Conservation (phyloP, 2,329 filamentous ascomycete genomes). For the Penicillium hordei region DNA sequence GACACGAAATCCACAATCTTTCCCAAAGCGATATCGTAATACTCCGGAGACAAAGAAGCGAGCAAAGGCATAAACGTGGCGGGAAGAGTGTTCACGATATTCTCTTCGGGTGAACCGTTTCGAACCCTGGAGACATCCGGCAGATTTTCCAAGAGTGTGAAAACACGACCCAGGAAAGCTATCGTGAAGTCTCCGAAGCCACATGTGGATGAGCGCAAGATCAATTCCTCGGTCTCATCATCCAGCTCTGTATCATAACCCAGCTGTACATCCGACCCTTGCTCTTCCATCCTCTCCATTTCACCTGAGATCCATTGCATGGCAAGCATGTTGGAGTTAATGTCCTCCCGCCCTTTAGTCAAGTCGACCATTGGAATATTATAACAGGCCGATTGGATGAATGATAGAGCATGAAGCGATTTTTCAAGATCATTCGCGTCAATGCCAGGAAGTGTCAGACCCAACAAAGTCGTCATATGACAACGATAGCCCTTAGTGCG, state of each 20-base stretch:
- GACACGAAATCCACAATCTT: slow-evolving; percentile 91
- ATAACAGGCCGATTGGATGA: slow-evolving; percentile 93
- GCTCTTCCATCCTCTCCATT: slow-evolving; percentile 88
- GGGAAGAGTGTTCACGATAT: slow-evolving; percentile 91
- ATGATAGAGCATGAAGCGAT: slow-evolving; percentile 89
- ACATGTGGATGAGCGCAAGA: slow-evolving; percentile 89
- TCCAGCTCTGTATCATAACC: slow-evolving; percentile 79
- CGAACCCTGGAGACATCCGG: slow-evolving; percentile 86
- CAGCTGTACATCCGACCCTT: slow-evolving; percentile 80
- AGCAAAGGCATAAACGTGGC: slow-evolving; percentile 89
- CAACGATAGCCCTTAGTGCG: slow-evolving; percentile 94
- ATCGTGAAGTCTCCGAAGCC: slow-evolving; percentile 91
- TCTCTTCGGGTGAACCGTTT: slow-evolving; percentile 91
- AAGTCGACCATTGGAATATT: slow-evolving; percentile 90
- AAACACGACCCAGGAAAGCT: slow-evolving; percentile 88
- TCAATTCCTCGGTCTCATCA: slow-evolving; percentile 82
- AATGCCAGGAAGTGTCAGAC: slow-evolving; percentile 87
- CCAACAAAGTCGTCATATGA: slow-evolving; percentile 91
- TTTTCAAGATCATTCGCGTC: slow-evolving; percentile 98
- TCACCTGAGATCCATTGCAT: slow-evolving; percentile 93
- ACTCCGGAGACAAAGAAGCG: slow-evolving; percentile 83
- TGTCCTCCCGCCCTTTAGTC: slow-evolving; percentile 64
- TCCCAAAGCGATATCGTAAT: slow-evolving; percentile 87
- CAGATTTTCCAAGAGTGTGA: slow-evolving; percentile 90
- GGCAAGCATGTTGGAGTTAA: slow-evolving; percentile 73